These are phyloP conservation scores for Mucor lusitanicus DNA, from an alignment of 371 early-diverging fungal species.

Conservation along the genomic window DNA sequence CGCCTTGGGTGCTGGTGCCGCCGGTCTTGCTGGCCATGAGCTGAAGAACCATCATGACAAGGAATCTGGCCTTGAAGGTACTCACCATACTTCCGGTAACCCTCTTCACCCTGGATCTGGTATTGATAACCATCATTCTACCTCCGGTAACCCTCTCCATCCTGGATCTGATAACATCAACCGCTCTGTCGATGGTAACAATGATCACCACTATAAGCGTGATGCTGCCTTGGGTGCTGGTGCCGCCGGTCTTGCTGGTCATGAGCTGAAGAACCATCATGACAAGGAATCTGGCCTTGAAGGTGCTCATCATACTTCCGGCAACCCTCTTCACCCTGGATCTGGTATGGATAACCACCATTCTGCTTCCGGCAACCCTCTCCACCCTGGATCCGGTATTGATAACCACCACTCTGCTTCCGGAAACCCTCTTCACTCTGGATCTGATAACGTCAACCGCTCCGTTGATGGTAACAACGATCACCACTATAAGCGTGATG, in stretches of 20 bases:
- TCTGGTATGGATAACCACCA: too few species aligned
- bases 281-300: neutral
- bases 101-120: neutral
- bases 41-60: constrained; percentile 7
- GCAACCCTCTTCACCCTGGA: neutral
- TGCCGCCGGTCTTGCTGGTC: constrained; percentile 11
- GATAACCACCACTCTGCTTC: neutral
- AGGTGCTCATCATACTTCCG: neutral
- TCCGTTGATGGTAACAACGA: neutral
- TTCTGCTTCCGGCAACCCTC: neutral
- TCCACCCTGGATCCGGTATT: neutral
- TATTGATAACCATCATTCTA: neutral
- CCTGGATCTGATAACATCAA: neutral
- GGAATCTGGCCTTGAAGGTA: neutral
- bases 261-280: constrained; percentile 13
- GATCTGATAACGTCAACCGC: neutral
- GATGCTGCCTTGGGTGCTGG: constrained; percentile 13
- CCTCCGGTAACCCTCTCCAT: neutral
- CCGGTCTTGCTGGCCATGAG: constrained; percentile 7
- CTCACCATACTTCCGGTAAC: neutral
- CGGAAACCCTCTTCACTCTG: neutral
- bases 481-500: constrained; percentile 10
- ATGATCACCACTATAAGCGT: constrained; percentile 4
- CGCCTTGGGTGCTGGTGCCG: constrained; percentile 2
- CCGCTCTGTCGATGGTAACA: neutral